phyloP scores from a whole-genome alignment of 164 flowering plant species.

The Sedum album region DNA sequence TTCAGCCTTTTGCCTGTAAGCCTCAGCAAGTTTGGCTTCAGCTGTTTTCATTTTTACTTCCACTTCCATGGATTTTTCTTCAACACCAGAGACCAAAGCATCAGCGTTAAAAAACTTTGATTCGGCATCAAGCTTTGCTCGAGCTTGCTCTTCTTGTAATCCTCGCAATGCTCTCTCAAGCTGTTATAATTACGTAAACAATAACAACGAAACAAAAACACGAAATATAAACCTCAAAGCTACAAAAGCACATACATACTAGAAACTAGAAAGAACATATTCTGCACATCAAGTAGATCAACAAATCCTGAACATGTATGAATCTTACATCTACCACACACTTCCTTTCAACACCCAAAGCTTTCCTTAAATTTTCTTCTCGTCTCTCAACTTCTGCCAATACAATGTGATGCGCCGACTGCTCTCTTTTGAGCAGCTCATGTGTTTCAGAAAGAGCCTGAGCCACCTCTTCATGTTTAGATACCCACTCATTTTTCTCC shows the following conservation, averaged over 20 bases:
- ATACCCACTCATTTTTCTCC: conserved; percentile 75
- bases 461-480: conserved; percentile 43
- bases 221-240: not conserved
- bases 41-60: conserved; percentile 59
- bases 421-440: conserved; percentile 69
- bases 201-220: not conserved
- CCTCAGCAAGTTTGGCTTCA: conserved; percentile 79
- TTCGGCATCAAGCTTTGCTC: conserved; percentile 43
- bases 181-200: conserved; percentile 26
- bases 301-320: not conserved
- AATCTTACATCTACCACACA: conserved; percentile 64
- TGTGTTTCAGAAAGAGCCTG: conserved; percentile 52
- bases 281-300: not conserved
- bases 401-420: conserved; percentile 53
- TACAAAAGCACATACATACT: no score
- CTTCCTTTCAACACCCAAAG: conserved; percentile 58
- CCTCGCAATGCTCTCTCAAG: conserved; percentile 76
- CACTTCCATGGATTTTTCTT: conserved; percentile 56
- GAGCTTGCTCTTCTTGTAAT: conserved; percentile 37
- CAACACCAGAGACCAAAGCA: conserved; percentile 38
- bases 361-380: conserved; percentile 63
- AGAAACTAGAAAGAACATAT: not conserved
- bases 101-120: conserved; percentile 54
- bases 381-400: conserved; percentile 63
- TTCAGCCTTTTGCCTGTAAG: conserved; percentile 56